Percentiles rank a stretch among this genome's conserved stretches.
These are phyloP conservation scores for Ophiostoma pallidulum DNA, from an alignment of 2,329 filamentous ascomycete species.

Conservation along the genomic window DNA sequence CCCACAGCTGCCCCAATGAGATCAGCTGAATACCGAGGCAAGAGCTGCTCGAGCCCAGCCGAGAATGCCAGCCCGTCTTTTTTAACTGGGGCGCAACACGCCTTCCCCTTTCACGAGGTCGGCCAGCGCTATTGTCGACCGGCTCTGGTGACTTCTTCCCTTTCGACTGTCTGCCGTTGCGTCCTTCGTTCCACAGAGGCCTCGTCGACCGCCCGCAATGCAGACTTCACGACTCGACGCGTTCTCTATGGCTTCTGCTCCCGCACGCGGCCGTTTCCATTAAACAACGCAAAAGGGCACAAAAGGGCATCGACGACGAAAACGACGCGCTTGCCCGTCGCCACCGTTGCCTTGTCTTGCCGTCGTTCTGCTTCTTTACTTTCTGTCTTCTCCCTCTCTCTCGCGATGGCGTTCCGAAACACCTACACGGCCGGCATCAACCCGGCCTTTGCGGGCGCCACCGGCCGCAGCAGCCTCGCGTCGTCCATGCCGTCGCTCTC, in stretches of 20 bases:
- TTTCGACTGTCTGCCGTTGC: neutral
- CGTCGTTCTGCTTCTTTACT: neutral
- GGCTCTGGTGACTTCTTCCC: neutral
- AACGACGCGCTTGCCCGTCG: neutral
- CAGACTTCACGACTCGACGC: slow-evolving; percentile 1
- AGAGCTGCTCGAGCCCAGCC: slow-evolving; percentile 1
- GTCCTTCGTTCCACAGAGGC: too few species aligned
- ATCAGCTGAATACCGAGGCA: slow-evolving; percentile 18
- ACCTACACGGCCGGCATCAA: slow-evolving; percentile 35
- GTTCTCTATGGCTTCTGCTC: slow-evolving; percentile 7
- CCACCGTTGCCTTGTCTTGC: neutral
- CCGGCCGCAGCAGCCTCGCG: slow-evolving; percentile 30
- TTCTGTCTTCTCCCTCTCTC: neutral
- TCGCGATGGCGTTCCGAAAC: slow-evolving; percentile 35
- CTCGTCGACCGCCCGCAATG: too few species aligned
- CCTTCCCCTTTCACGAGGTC: slow-evolving; percentile 5
- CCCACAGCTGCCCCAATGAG: slow-evolving; percentile 9
- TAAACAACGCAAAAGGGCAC: neutral
- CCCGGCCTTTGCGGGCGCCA: slow-evolving; percentile 37
- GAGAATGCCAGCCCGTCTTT: slow-evolving; percentile 7
- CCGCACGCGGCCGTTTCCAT: neutral
- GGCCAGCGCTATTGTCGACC: slow-evolving; percentile 5
- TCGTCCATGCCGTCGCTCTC: slow-evolving; percentile 49
- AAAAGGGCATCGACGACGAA: too few species aligned
- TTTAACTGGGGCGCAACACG: slow-evolving; percentile 5